These are phyloP conservation scores for Nemania abortiva DNA, from an alignment of 2,329 filamentous ascomycete genomes.

Conservation along the genomic window DNA sequence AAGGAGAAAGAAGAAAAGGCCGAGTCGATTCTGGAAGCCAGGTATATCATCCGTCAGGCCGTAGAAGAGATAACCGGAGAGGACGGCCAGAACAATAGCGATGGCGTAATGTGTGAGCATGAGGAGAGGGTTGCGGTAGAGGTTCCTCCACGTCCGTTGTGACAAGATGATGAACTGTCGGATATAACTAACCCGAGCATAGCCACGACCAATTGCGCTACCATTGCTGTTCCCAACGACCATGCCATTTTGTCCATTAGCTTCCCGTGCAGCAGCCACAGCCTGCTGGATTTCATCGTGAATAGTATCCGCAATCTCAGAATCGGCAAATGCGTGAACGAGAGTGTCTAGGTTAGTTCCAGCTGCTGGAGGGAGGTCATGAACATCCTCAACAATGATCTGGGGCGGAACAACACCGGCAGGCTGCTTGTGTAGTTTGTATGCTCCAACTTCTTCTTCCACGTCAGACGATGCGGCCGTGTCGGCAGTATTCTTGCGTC, in stretches of 20 bases:
- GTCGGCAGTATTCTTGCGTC: conserved; percentile 74
- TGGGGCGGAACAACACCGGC: conserved; percentile 63
- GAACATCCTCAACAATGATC: conserved; percentile 75
- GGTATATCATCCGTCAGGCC: conserved; percentile 95
- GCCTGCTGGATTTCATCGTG: conserved; percentile 83
- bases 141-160: conserved; percentile 92
- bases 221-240: conserved; percentile 61
- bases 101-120: conserved; percentile 99
- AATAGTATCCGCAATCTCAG: conserved; percentile 79
- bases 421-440: conserved; percentile 63
- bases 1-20: conserved; percentile 96
- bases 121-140: conserved; percentile 96
- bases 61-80: conserved; percentile 96
- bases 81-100: conserved; percentile 91
- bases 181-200: conserved; percentile 81
- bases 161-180: conserved; percentile 92
- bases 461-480: conserved; percentile 73
- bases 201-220: conserved; percentile 79
- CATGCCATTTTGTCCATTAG: conserved; percentile 74
- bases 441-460: conserved; percentile 64
- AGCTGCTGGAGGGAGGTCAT: conserved; percentile 70
- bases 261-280: conserved; percentile 71
- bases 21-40: conserved; percentile 96
- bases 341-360: conserved; percentile 86
- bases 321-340: conserved; percentile 79